Base-by-base conservation (phyloP, 495 filamentous ascomycete species). In the Aspergillus nidulans region DNA sequence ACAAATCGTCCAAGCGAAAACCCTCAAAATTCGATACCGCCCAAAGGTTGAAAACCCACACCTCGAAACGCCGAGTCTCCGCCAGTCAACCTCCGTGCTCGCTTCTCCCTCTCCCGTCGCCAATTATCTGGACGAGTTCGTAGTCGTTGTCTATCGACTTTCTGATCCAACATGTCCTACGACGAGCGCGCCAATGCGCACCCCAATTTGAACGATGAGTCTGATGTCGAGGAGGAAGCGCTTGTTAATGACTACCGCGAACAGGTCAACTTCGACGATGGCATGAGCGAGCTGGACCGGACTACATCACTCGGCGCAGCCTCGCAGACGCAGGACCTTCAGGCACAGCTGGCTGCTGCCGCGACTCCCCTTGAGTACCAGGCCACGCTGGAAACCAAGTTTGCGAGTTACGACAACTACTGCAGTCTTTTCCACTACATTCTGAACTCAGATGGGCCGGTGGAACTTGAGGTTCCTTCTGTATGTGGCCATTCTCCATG, bases 361-460 rank as follows among this genome's bases (percentile, higher is more conserved):
- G 94, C 94, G 59, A 91, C 90, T 69, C 94, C 95, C 45, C 77
- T 98, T 62, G 94, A 98, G 65, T 97, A 91, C 76, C 87, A 90
- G 64, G 95, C 95, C 32, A 88, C 90, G 16, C 79, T 98, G 52
- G 92, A 96, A 71, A 88, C 86, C 67, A 97, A 97, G 74, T 96
- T 97, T 76, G 82, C 85, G 65, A 98, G 94, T 78, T 98, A 98
- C 79, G 95, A 98, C 75, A 90, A 91, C 71, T 98, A 98, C 81
- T 97, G 95, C 86, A 94, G 85, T 72, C 79, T 98, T 52, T 98
- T 98, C 77, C 95, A 97, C 77, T 97, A 90, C 74, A 96, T 98
- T 69, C 80, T 98, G 64, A 98, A 98, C 80, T 96, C 92, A 53
- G 95, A 97, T 57, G 94, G 94, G 4, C 94, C 94, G 28, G 94